Evolutionary conservation across 1,284 basidiomycete species (phyloP).

Genomic region (Inonotus hispidus): DNA sequence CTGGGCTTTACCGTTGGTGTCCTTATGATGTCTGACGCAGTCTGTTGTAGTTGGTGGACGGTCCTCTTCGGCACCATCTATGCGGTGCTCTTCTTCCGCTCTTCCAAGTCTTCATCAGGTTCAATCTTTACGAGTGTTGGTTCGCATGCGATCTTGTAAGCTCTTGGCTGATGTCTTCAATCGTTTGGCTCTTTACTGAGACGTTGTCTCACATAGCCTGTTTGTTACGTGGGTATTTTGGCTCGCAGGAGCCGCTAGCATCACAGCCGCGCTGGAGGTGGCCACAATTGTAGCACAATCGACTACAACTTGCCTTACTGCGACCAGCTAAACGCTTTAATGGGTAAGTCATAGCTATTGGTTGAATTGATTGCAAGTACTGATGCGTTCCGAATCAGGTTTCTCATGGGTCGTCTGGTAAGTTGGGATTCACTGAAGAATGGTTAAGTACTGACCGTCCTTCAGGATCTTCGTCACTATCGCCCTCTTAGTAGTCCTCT

Average conservation of each 20-base stretch:
- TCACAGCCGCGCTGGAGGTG: constrained; percentile 63
- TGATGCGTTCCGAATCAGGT: constrained; percentile 1
- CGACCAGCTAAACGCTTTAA: constrained; percentile 56
- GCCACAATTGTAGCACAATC: constrained; percentile 53
- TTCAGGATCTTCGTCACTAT: constrained; percentile 52
- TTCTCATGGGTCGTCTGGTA: constrained; percentile 63
- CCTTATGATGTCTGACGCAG: background rate
- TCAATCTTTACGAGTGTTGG: constrained; percentile 53
- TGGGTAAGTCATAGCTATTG: constrained; percentile 29
- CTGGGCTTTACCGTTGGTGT: constrained; percentile 28
- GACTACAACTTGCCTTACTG: constrained; percentile 50
- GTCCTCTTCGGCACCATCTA: constrained; percentile 48
- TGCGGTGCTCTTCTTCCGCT: constrained; percentile 47
- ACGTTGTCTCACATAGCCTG: constrained; percentile 35
- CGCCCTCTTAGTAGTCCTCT: constrained; percentile 43
- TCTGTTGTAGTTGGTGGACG: constrained; percentile 48
- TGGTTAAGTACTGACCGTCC: background rate
- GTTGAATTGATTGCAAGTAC: background rate
- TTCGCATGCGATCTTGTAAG: constrained; percentile 57
- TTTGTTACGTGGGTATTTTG: constrained; percentile 66
- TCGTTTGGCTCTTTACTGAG: background rate
- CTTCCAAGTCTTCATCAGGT: constrained; percentile 36
- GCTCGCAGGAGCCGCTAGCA: constrained; percentile 60
- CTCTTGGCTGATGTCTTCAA: background rate
- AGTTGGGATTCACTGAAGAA: constrained; percentile 21